Conservation (phyloP, 352 stramenopile species). For the Phytophthora cactorum region DNA sequence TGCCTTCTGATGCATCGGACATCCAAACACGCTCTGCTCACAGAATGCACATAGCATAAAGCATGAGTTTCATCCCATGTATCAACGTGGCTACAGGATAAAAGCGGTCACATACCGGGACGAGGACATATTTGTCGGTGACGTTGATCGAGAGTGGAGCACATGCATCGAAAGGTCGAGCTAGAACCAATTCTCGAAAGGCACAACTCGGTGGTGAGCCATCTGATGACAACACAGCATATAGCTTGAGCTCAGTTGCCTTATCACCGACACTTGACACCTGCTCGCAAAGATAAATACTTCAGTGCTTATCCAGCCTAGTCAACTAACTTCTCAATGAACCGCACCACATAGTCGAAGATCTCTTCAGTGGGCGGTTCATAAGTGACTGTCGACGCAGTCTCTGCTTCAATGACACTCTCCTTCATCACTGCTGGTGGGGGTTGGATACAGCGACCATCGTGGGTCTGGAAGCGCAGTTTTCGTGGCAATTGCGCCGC, state of each 20-base stretch:
- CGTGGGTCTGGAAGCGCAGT: constrained; percentile 63
- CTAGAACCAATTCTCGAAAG: constrained; percentile 59
- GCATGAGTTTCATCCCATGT: not conserved
- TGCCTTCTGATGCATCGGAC: constrained; percentile 73
- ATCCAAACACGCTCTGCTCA: constrained; percentile 49
- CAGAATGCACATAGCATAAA: constrained; percentile 2
- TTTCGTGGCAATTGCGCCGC: constrained; percentile 50
- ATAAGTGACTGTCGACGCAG: constrained; percentile 18
- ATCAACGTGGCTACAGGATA: not conserved
- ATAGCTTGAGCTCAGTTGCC: constrained; percentile 52
- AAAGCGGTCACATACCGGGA: constrained; percentile 43
- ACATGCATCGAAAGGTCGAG: constrained; percentile 64
- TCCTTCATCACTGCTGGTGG: constrained; percentile 18
- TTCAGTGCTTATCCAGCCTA: not conserved
- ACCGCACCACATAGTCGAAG: constrained; percentile 63
- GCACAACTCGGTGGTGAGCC: constrained; percentile 58
- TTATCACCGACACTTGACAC: constrained; percentile 55
- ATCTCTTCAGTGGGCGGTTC: constrained; percentile 18
- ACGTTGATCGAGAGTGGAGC: constrained; percentile 47
- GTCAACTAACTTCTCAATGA: not conserved
- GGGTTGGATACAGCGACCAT: constrained; percentile 48
- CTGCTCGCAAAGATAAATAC: constrained; percentile 20
- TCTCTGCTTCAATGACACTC: constrained; percentile 25
- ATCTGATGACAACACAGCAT: constrained; percentile 63
- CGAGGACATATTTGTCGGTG: constrained; percentile 64